phyloP scores from a whole-genome alignment of 805 yeast species.

The Yamadazyma takamatsuzukensis region DNA sequence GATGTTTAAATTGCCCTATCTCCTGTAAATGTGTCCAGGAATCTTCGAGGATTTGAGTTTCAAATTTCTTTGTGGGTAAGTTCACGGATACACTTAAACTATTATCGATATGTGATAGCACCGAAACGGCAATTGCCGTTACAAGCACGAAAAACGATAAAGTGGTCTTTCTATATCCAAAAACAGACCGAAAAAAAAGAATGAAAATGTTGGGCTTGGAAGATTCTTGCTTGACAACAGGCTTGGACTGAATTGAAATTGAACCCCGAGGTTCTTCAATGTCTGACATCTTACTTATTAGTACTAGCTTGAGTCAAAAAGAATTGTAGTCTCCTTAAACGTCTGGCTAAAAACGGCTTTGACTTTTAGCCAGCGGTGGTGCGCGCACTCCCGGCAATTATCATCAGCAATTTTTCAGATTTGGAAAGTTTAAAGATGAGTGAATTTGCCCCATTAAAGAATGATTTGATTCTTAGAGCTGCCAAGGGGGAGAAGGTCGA shows the following conservation, averaged over 20 bases:
- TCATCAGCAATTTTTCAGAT: too few relatives aligned
- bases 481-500: constrained; percentile 89
- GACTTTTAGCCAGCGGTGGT: too few relatives aligned
- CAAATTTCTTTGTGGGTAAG: constrained; percentile 39
- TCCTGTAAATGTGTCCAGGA: constrained; percentile 70
- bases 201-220: constrained; percentile 21
- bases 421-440: too few relatives aligned
- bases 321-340: too few relatives aligned
- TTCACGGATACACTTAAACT: constrained; percentile 33
- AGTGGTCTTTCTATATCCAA: constrained; percentile 73
- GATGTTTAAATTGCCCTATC: constrained; percentile 67
- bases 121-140: constrained; percentile 41
- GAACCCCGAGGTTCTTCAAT: too few relatives aligned
- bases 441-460: constrained; percentile 72
- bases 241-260: neutral
- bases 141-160: constrained; percentile 53
- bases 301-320: too few relatives aligned
- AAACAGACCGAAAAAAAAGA: constrained; percentile 39
- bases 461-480: constrained; percentile 88
- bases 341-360: too few relatives aligned
- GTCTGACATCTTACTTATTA: too few relatives aligned
- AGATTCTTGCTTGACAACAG: neutral
- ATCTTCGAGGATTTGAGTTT: constrained; percentile 34
- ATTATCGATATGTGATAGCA: constrained; percentile 37
- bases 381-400: too few relatives aligned